phyloP scores from a whole-genome alignment of 306 rosid genomes.

The Alnus rubra region DNA sequence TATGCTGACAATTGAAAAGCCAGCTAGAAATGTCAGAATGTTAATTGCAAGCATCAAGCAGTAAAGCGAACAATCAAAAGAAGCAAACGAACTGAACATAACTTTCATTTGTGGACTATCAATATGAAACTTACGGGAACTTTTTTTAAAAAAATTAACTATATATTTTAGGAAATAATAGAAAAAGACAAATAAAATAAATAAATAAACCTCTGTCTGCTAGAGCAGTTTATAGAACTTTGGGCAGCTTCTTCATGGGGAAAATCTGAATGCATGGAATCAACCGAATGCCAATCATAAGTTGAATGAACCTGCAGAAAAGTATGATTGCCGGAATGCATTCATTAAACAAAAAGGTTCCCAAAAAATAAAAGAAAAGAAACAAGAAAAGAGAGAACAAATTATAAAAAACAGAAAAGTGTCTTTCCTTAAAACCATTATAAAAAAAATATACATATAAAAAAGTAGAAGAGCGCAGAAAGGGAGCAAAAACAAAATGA shows the following conservation, averaged over 20 bases:
- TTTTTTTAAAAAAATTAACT: slow-evolving; percentile 6
- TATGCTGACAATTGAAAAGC: slow-evolving; percentile 46
- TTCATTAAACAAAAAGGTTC: not conserved
- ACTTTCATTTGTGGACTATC: slow-evolving; percentile 7
- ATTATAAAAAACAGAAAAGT: not conserved
- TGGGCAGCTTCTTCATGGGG: slow-evolving; percentile 50
- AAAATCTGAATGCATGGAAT: slow-evolving; percentile 41
- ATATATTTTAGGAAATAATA: slow-evolving; percentile 19
- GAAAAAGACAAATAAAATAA: slow-evolving; percentile 7
- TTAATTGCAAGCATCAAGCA: slow-evolving; percentile 16
- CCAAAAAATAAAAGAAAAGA: not conserved
- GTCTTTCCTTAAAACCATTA: no score
- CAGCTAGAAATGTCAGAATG: slow-evolving; percentile 30
- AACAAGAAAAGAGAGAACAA: not conserved
- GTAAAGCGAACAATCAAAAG: slow-evolving; percentile 10
- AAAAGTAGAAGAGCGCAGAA: not conserved
- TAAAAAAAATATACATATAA: no score
- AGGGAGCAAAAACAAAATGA: not conserved
- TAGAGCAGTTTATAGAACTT: slow-evolving; percentile 50
- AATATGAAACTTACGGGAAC: slow-evolving; percentile 20
- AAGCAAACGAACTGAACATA: not conserved
- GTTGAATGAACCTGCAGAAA: slow-evolving; percentile 70
- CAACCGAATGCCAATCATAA: slow-evolving; percentile 58
- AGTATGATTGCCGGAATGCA: slow-evolving; percentile 30
- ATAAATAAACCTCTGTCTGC: slow-evolving; percentile 62